Evolutionary conservation across 2,329 filamentous ascomycete genomes (phyloP).

Genomic region (Aaosphaeria arxii): DNA sequence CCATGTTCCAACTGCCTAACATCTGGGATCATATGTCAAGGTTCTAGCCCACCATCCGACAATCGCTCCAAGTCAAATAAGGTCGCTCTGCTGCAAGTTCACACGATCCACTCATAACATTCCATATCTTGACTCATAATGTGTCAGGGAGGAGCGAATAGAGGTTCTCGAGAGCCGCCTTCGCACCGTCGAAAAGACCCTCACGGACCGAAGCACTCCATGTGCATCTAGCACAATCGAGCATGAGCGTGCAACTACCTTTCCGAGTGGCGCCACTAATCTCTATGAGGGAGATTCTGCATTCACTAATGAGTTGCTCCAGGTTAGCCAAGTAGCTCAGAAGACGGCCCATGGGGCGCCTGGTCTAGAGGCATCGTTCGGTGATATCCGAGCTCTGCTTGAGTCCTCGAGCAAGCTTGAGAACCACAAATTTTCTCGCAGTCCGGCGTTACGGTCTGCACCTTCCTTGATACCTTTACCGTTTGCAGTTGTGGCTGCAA

Average conservation of each 20-base stretch:
- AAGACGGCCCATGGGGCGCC: not conserved
- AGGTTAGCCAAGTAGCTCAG: not conserved
- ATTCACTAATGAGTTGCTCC: not conserved
- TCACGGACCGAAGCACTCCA: not conserved
- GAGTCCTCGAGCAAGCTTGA: not conserved
- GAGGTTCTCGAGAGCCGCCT: not conserved
- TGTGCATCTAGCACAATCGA: not conserved
- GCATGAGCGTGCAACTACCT: not conserved
- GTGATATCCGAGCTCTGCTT: not conserved
- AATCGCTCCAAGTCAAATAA: not conserved
- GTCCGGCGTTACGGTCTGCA: not conserved
- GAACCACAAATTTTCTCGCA: not conserved
- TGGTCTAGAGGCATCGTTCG: not conserved
- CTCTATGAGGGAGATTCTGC: not conserved
- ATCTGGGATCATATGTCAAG: not conserved
- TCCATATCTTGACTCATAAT: too few relatives aligned
- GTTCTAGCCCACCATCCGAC: not conserved
- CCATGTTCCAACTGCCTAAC: not conserved
- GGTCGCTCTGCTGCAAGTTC: not conserved
- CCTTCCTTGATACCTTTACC: not conserved
- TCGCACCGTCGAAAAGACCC: not conserved
- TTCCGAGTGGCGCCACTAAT: not conserved
- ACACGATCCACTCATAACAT: not conserved
- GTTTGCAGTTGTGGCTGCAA: not conserved
- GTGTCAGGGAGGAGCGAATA: not conserved